Evolutionary conservation across 1,284 basidiomycete genomes (phyloP), one percentile per base, ranked within the genome.

Genomic region (Trichosporon sp.): DNA sequence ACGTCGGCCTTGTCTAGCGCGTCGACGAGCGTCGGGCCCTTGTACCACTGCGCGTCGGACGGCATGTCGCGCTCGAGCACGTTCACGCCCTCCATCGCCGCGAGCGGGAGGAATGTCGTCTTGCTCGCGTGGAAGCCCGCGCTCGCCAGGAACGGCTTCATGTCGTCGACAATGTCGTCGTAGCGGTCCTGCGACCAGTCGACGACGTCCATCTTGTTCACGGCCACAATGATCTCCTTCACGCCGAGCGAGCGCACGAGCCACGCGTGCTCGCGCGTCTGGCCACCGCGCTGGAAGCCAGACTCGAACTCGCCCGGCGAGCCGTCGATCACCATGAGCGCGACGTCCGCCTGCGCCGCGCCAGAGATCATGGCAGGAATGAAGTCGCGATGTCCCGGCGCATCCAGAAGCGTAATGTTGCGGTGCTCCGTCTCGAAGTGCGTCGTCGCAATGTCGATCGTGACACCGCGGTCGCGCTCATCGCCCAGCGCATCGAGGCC

Each of bases 311-410:
- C 95, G 25, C 96, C 96, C 0, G 87, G 89, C 3, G 90, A 86
- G 7, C 95, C 91, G 81, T 98, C 97, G 23, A 99, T 89, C 5
- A 99, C 96, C n/a, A 99, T 87, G 4, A 99, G 83, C 0, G 96
- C 95, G 42, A 93, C 94, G 76, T 99, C 96, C 0, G 97, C 97
- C 83, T 98, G 96, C 0, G 95, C 90, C 1, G 96, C 96, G 1
- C 96, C 96, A 0, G 93, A 96, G 69, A 99, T 99, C 97, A 99
- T 99, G 79, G 98, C 98, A 0, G 97, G 96, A 68, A 99, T 92
- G 76, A 99, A 99, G 78, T 99, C 97, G 73, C 90, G 92, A 83
- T 99, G 96, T 0, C 96, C 96, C 0, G 96, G 96, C 0, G 97
- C 96, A 76, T 99, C 96, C 29, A 99, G 88, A 23, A 99, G 88